These are phyloP conservation scores for Saturnispora hagleri DNA, from an alignment of 805 yeast species.

Conservation along the genomic window DNA sequence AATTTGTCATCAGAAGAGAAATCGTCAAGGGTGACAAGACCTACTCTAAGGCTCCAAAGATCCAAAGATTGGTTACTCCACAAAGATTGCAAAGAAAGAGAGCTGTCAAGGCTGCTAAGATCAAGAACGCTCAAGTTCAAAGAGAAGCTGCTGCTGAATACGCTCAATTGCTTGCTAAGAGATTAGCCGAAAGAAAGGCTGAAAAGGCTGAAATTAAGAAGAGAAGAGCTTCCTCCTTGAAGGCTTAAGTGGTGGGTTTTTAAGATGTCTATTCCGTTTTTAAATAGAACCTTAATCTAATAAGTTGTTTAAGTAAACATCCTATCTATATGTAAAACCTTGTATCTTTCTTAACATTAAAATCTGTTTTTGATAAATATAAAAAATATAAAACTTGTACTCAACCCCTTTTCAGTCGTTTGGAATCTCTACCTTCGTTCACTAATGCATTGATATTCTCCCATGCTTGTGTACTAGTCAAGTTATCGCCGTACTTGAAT, in stretches of 20 bases:
- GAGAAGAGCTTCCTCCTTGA: conserved; percentile 99
- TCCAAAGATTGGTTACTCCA: conserved; percentile 99
- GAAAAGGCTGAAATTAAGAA: conserved; percentile 97
- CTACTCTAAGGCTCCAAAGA: conserved; percentile 99
- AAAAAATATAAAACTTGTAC: background rate
- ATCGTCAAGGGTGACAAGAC: conserved; percentile 96
- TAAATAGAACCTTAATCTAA: conserved; percentile 1
- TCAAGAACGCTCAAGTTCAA: conserved; percentile 95
- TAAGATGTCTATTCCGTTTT: conserved; percentile 1
- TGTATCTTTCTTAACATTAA: background rate
- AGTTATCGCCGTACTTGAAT: conserved; percentile 30
- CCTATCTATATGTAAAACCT: background rate
- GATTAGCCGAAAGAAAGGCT: conserved; percentile 97
- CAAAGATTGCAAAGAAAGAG: conserved; percentile 99
- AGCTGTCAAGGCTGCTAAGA: conserved; percentile 86
- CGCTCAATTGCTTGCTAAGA: conserved; percentile 96
- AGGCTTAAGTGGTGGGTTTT: conserved; percentile 41
- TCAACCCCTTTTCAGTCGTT: conserved; percentile 5
- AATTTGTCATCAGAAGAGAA: conserved; percentile 96
- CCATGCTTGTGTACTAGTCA: conserved; percentile 41
- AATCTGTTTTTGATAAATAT: background rate
- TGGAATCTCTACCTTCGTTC: conserved; percentile 10
- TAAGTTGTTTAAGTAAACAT: conserved; percentile 1
- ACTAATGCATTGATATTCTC: conserved; percentile 44
- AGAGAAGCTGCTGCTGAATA: conserved; percentile 99